phyloP scores from a whole-genome alignment of 177 flowering plant species.

The Telopea speciosissima region DNA sequence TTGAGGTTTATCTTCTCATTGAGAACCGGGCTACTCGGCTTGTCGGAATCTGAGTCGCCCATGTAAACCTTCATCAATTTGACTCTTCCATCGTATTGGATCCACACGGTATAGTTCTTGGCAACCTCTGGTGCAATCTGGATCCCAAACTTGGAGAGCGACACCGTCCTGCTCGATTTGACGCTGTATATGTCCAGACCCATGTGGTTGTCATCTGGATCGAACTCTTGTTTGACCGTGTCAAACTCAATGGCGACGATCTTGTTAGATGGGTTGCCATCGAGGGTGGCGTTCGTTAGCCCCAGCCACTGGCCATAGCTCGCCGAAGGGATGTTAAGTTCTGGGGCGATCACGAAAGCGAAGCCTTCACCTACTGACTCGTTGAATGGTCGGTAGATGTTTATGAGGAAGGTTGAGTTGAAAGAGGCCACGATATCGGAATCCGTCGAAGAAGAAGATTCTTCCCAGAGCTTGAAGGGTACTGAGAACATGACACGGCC shows the following conservation, averaged over 20 bases:
- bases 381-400: slow-evolving; percentile 29
- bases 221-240: slow-evolving; percentile 46
- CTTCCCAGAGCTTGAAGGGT: no score
- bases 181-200: slow-evolving; percentile 54
- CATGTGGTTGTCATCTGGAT: slow-evolving; percentile 58
- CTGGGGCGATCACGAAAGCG: slow-evolving; percentile 57
- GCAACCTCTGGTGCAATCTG: slow-evolving; percentile 28
- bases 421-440: slow-evolving; percentile 43
- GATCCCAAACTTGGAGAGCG: slow-evolving; percentile 27
- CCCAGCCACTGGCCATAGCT: slow-evolving; percentile 53
- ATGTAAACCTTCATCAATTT: slow-evolving; percentile 41
- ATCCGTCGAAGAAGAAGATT: no score
- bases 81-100: slow-evolving; percentile 37
- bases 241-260: slow-evolving; percentile 72
- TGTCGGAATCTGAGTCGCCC: slow-evolving; percentile 18
- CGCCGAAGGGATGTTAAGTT: slow-evolving; percentile 19
- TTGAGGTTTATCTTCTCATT: slow-evolving; percentile 28
- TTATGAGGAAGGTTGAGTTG: slow-evolving; percentile 46
- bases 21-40: slow-evolving; percentile 28
- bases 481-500: no score
- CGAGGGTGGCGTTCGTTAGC: slow-evolving; percentile 47
- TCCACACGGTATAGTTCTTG: slow-evolving; percentile 38
- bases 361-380: slow-evolving; percentile 46
- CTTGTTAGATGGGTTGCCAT: slow-evolving; percentile 36
- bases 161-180: slow-evolving; percentile 24